Conservation (phyloP, 352 stramenopile species). For the Phytophthora quininea region DNA sequence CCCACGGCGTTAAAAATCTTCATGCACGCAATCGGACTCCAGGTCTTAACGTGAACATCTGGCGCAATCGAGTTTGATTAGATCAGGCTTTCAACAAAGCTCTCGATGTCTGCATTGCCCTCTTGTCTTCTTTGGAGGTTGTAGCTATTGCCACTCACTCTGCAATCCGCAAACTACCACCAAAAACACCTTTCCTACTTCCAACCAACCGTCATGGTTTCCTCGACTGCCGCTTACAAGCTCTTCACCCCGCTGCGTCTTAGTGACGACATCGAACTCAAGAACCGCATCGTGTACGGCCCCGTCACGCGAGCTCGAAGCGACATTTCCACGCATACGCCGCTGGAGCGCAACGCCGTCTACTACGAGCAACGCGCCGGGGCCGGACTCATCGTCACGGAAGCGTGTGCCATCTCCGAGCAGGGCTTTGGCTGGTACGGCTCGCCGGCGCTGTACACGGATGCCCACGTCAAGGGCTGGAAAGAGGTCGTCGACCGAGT, state of each 20-base stretch:
- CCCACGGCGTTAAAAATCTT: background rate
- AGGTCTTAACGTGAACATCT: background rate
- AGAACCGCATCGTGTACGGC: slow-evolving; percentile 44
- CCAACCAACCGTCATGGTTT: slow-evolving; percentile 10
- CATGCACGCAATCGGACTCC: background rate
- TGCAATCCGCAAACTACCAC: slow-evolving; percentile 9
- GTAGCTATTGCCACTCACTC: slow-evolving; percentile 10
- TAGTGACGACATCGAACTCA: background rate
- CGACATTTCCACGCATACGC: slow-evolving; percentile 18
- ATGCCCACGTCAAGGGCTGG: no score
- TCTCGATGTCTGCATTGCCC: background rate
- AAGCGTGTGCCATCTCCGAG: slow-evolving; percentile 25
- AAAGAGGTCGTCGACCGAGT: no score
- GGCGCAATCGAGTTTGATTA: background rate
- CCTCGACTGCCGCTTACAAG: slow-evolving; percentile 25
- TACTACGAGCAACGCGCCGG: slow-evolving; percentile 50
- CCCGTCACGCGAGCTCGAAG: slow-evolving; percentile 43
- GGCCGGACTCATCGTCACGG: slow-evolving; percentile 54
- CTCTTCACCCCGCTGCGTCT: slow-evolving; percentile 39
- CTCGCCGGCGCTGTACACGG: no score
- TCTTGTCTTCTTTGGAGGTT: background rate
- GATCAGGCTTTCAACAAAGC: background rate
- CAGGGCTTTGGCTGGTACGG: no score
- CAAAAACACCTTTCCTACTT: slow-evolving; percentile 2
- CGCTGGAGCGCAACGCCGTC: slow-evolving; percentile 27